Conservation (phyloP, 345 rosid genomes). For the Sisymbrium altissimum region DNA sequence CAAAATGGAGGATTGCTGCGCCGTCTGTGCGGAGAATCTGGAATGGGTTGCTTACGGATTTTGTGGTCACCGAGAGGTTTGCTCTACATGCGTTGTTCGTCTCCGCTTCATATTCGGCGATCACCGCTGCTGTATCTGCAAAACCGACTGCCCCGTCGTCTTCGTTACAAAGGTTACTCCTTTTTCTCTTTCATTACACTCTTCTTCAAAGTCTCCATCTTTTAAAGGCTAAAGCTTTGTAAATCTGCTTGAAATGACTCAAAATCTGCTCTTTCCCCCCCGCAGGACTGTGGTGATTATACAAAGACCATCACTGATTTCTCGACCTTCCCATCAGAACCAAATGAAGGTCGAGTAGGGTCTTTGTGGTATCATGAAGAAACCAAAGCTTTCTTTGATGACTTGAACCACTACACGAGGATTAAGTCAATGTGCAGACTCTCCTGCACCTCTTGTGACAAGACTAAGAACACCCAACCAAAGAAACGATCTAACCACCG, state of each 20-base stretch:
- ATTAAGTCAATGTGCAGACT: conserved; percentile 90
- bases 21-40: conserved; percentile 84
- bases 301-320: conserved; percentile 72
- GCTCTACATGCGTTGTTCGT: conserved; percentile 90
- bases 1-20: conserved; percentile 83
- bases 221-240: not conserved
- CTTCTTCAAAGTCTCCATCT: too few species aligned
- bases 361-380: conserved; percentile 80
- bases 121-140: conserved; percentile 87
- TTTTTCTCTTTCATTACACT: not conserved
- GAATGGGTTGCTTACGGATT: conserved; percentile 94
- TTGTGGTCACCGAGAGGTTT: conserved; percentile 85
- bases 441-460: conserved; percentile 71
- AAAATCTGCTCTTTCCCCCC: not conserved
- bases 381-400: conserved; percentile 76
- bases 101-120: conserved; percentile 89
- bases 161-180: conserved; percentile 76
- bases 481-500: conserved; percentile 46
- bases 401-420: conserved; percentile 71
- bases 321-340: conserved; percentile 59
- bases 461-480: conserved; percentile 30
- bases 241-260: not conserved
- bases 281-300: conserved; percentile 76
- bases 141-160: conserved; percentile 52
- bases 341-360: conserved; percentile 73